These are phyloP conservation scores for Fraxinus cuspidata DNA, from an alignment of 257 asterid genomes.

Conservation along the genomic window DNA sequence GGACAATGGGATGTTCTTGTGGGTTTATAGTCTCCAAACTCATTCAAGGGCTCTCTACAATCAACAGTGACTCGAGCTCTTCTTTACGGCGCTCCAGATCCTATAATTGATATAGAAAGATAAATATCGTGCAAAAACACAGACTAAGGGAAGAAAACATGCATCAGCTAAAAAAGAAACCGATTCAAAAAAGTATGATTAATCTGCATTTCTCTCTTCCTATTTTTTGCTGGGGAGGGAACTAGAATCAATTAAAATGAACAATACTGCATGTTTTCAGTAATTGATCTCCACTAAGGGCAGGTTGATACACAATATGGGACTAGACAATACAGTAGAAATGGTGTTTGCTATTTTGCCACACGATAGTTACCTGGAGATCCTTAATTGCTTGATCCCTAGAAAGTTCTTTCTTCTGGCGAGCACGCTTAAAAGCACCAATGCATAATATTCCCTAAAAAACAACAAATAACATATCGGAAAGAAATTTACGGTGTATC, in stretches of 20 bases:
- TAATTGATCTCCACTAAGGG: background rate
- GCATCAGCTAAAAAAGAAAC: background rate
- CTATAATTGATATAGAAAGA: conserved; percentile 42
- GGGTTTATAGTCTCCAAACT: background rate
- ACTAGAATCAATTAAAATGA: background rate
- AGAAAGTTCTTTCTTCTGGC: conserved; percentile 64
- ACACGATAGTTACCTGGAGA: conserved; percentile 59
- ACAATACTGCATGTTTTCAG: background rate
- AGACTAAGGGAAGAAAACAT: background rate
- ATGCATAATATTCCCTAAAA: conserved; percentile 79
- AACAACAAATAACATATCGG: conserved; percentile 11
- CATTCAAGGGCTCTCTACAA: conserved; percentile 45
- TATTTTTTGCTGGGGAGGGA: background rate
- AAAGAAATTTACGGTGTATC: background rate
- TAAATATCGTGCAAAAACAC: background rate
- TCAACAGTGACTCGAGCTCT: conserved; percentile 74
- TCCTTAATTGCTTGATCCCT: conserved; percentile 82
- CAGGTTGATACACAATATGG: background rate
- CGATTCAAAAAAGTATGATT: background rate
- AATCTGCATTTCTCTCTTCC: background rate
- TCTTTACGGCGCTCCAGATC: conserved; percentile 79
- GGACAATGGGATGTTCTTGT: background rate
- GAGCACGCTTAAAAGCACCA: conserved; percentile 85
- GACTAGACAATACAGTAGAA: background rate
- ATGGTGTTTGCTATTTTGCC: background rate